phyloP scores from a whole-genome alignment of 2,329 filamentous ascomycete species.

The Colletotrichum truncatum region DNA sequence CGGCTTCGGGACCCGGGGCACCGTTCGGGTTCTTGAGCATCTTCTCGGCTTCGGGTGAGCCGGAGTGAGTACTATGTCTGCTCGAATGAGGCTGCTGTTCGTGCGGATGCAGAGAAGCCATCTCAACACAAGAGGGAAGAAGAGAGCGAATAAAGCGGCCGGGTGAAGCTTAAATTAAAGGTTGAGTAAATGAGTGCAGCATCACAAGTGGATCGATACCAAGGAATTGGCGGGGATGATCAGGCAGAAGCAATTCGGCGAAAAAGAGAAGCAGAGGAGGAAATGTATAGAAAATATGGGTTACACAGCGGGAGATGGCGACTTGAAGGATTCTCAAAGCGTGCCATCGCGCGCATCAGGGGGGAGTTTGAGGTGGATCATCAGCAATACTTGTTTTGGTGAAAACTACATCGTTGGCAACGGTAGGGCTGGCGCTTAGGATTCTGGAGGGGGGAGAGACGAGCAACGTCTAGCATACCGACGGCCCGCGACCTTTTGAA shows the following conservation, averaged over 20 bases:
- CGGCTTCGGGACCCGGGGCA: conserved; percentile 1
- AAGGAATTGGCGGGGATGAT: not conserved
- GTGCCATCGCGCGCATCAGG: conserved; percentile 13
- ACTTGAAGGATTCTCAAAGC: not conserved
- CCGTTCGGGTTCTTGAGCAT: conserved; percentile 23
- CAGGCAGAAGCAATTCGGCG: not conserved
- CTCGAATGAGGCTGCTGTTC: conserved; percentile 12
- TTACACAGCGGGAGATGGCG: not conserved
- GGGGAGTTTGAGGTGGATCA: not conserved
- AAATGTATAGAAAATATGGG: not conserved
- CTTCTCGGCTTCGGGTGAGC: conserved; percentile 21
- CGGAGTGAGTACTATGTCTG: conserved; percentile 1
- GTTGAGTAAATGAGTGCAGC: not conserved
- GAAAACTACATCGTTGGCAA: not conserved
- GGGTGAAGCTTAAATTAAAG: not conserved
- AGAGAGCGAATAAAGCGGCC: not conserved
- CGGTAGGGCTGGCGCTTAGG: conserved; percentile 10
- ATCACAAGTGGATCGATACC: not conserved
- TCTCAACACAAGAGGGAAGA: not conserved
- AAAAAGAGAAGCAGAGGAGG: not conserved
- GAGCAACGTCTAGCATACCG: not conserved
- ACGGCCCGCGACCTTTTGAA: not conserved
- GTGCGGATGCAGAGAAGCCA: conserved; percentile 15
- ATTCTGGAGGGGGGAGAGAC: not conserved
- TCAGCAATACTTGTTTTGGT: not conserved